Conservation (phyloP, 2,329 filamentous ascomycete genomes). For the Xylariaceae sp. region DNA sequence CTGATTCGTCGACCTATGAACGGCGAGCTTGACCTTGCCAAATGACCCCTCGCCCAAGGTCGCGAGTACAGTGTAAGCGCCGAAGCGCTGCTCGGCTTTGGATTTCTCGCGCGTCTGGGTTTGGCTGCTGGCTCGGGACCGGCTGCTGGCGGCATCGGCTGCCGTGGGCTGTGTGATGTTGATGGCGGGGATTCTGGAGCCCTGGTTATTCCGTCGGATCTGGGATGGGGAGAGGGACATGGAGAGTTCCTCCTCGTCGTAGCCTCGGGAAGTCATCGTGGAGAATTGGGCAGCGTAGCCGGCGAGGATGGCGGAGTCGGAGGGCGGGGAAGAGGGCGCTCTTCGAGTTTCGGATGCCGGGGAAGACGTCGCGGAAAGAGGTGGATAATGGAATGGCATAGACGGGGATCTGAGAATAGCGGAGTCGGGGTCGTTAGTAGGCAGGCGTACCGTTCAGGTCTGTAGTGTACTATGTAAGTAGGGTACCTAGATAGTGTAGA, state of each 20-base stretch:
- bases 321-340: conserved; percentile 1
- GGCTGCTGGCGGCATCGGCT: conserved; percentile 30
- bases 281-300: conserved; percentile 10
- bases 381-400: conserved; percentile 4
- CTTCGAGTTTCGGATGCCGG: conserved; percentile 4
- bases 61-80: conserved; percentile 83
- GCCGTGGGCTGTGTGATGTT: conserved; percentile 30
- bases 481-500: neutral
- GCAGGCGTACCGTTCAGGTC: conserved; percentile 5
- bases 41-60: conserved; percentile 96
- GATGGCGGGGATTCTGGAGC: conserved; percentile 33
- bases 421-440: neutral
- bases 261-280: conserved; percentile 49
- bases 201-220: conserved; percentile 49
- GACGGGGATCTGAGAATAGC: conserved; percentile 3
- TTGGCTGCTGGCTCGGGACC: conserved; percentile 21
- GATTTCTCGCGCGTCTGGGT: conserved; percentile 38
- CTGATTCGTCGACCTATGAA: conserved; percentile 85
- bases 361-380: conserved; percentile 1
- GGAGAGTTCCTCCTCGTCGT: conserved; percentile 78
- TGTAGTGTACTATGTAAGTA: neutral
- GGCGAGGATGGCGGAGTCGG: conserved; percentile 5
- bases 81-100: conserved; percentile 76
- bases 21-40: conserved; percentile 95
- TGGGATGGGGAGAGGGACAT: conserved; percentile 65